phyloP scores from a whole-genome alignment of 441 rosid genomes.

The Hura crepitans region DNA sequence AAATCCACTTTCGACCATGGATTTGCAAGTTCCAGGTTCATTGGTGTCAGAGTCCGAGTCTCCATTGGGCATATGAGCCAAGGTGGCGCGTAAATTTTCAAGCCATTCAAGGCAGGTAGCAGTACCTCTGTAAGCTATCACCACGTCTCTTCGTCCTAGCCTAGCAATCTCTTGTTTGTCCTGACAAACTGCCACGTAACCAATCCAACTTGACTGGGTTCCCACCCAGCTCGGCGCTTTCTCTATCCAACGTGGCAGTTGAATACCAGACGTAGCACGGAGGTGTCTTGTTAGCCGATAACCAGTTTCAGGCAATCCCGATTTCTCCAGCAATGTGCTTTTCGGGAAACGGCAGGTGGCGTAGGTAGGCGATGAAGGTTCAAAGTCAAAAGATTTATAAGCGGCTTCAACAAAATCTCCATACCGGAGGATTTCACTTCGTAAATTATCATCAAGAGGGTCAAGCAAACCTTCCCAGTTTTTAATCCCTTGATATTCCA shows the following conservation, averaged over 20 bases:
- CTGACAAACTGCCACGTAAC: conserved; percentile 74
- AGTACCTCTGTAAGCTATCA: conserved; percentile 68
- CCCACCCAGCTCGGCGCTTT: conserved; percentile 55
- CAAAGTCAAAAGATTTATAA: conserved; percentile 63
- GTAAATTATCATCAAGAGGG: conserved; percentile 63
- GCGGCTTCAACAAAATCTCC: conserved; percentile 70
- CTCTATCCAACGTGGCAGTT: conserved; percentile 58
- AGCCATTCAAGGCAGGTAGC: conserved; percentile 84
- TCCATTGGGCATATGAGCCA: conserved; percentile 39
- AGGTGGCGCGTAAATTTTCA: conserved; percentile 69
- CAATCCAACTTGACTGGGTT: conserved; percentile 72
- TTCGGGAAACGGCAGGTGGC: conserved; percentile 51
- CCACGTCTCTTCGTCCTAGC: conserved; percentile 72
- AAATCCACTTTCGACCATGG: conserved; percentile 86
- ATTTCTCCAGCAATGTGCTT: conserved; percentile 39
- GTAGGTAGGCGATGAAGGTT: conserved; percentile 54
- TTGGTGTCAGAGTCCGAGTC: not conserved
- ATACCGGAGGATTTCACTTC: conserved; percentile 62
- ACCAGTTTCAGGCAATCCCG: conserved; percentile 54
- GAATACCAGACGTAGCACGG: conserved; percentile 60
- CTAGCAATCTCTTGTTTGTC: conserved; percentile 64
- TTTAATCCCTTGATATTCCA: conserved; percentile 54
- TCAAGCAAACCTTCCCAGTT: conserved; percentile 68
- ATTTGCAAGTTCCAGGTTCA: conserved; percentile 12
- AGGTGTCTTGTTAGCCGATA: conserved; percentile 50